Percentiles rank a stretch among this genome's conserved stretches.
Evolutionary conservation across 1,284 basidiomycete species (phyloP).

Genomic region (Naganishia albida): DNA sequence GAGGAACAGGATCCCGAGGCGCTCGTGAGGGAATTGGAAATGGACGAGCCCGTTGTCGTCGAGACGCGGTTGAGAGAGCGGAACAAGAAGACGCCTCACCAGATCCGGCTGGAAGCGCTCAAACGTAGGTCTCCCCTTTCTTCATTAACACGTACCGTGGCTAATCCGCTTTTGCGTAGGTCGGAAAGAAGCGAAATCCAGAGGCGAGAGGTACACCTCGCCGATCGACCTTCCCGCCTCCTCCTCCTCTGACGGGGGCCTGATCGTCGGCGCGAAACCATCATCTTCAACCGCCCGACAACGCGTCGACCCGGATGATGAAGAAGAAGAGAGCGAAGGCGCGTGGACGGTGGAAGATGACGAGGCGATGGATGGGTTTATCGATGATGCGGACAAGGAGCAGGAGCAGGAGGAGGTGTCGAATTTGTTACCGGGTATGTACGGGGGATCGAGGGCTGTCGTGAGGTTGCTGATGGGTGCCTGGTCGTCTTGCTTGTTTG

Average conservation of each 20-base stretch:
- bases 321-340: constrained; percentile 48
- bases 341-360: constrained; percentile 35
- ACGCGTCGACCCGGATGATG: constrained; percentile 52
- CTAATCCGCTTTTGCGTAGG: constrained; percentile 16
- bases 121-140: constrained; percentile 57
- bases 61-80: constrained; percentile 64
- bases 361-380: constrained; percentile 42
- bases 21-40: constrained; percentile 62
- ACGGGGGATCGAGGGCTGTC: constrained; percentile 55
- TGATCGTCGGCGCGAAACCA: constrained; percentile 7
- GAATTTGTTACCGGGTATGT: constrained; percentile 56
- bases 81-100: constrained; percentile 62
- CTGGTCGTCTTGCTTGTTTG: neutral
- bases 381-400: constrained; percentile 61
- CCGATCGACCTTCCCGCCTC: constrained; percentile 9
- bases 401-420: constrained; percentile 39
- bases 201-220: constrained; percentile 42
- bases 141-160: constrained; percentile 13
- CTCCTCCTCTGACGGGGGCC: neutral
- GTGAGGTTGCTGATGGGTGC: constrained; percentile 1
- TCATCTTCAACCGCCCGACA: constrained; percentile 41
- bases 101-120: constrained; percentile 65
- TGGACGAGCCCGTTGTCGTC: constrained; percentile 60
- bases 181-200: constrained; percentile 59
- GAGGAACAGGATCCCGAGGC: constrained; percentile 53